Evolutionary conservation across 352 stramenopile genomes (phyloP), one percentile per base, ranked within the genome.

Genomic region (Globisporangium nodosum): DNA sequence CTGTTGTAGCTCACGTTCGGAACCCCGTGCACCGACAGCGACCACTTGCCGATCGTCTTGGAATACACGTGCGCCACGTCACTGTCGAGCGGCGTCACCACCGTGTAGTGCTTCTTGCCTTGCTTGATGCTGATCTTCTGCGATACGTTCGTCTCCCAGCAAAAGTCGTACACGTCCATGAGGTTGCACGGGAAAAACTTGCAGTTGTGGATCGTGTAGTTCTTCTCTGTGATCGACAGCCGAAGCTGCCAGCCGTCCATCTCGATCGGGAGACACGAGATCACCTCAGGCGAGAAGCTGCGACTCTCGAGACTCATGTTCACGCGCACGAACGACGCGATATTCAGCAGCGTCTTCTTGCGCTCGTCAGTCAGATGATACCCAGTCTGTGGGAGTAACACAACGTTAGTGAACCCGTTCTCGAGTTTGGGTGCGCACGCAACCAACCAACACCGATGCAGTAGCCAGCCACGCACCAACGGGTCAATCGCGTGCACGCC

Each of bases 1-100:
- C 78, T 90, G 64, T 94, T 94, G 77, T 94, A 94, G 65, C 80
- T 94, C 56, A 94, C 82, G 56, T 90, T 89, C 9, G 80, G 76
- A 13, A 94, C 81, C 27, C 85, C 85, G 60, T 94, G 85, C 47
- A 94, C 85, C 48, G 76, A 79, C 5, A 92, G 68, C 39, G 81
- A 92, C 85, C 85, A 94, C 57, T 89, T 90, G 50, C 85, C 85
- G 30, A 84, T 91, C 1, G 81, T 92, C 69, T 92, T 92, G 21
- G 78, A 91, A 57, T 88, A 88, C 49, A 94, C 81, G 54, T 92
- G 84, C 4, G 85, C 85, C 52, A 92, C 82, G 60, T 94, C 81
- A 6, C 69, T 61, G 33, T 76, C 80, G 39, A 94, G 68, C 20
- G 74, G 79, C 24, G 81, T 90, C 24, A 94, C 85, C 20, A 92